These are phyloP conservation scores for Draba incana DNA, from an alignment of 345 rosid genomes.

Conservation along the genomic window DNA sequence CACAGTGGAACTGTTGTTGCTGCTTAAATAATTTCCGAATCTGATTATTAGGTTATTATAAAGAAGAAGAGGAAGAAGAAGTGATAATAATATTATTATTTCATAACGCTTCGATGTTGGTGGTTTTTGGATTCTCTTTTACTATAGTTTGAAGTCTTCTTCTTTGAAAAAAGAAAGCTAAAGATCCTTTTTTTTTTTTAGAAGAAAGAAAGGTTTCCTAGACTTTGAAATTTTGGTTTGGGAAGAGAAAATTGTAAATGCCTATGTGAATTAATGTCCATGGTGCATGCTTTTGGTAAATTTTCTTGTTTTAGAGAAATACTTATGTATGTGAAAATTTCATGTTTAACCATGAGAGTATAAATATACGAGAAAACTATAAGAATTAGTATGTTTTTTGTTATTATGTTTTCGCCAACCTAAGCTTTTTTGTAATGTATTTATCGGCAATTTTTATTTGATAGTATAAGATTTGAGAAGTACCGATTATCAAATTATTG, in stretches of 20 bases:
- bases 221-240: slow-evolving; percentile 22
- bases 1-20: slow-evolving; percentile 44
- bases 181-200: slow-evolving; percentile 14
- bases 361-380: background rate
- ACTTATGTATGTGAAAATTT: slow-evolving; percentile 7
- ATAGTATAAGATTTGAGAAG: background rate
- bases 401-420: too few relatives aligned
- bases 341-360: slow-evolving; percentile 10
- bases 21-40: slow-evolving; percentile 21
- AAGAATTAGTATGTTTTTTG: background rate
- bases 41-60: slow-evolving; percentile 28
- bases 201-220: background rate
- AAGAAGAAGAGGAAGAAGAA: background rate
- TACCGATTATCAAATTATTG: background rate
- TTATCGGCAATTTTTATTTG: background rate
- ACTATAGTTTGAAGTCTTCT: slow-evolving; percentile 26
- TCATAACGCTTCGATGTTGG: slow-evolving; percentile 15
- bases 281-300: slow-evolving; percentile 30
- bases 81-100: background rate
- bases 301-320: slow-evolving; percentile 2
- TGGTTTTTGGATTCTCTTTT: slow-evolving; percentile 14
- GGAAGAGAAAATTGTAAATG: slow-evolving; percentile 34
- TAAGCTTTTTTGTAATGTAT: background rate
- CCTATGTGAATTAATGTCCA: slow-evolving; percentile 33
- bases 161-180: slow-evolving; percentile 4